Evolutionary conservation across 116 monocot species (phyloP).

Genomic region (Iris pallida): DNA sequence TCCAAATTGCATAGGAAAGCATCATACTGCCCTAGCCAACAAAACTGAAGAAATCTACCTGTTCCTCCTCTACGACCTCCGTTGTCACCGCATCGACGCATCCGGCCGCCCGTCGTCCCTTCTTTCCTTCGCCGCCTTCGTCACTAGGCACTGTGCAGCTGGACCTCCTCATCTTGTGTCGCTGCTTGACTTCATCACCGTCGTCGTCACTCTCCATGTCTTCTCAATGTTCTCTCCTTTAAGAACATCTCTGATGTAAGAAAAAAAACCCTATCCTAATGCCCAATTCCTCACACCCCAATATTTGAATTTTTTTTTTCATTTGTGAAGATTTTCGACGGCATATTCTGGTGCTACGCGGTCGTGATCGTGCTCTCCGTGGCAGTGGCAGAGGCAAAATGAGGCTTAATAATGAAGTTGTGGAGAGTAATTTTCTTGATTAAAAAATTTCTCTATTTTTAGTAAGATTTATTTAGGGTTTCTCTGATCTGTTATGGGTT

Average conservation of each 20-base stretch:
- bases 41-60: neutral
- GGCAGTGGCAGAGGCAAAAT: conserved; percentile 73
- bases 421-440: conserved; percentile 39
- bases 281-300: neutral
- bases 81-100: conserved; percentile 9
- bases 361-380: conserved; percentile 69
- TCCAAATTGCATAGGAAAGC: too few species aligned
- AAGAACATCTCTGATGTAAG: conserved; percentile 48
- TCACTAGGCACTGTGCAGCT: conserved; percentile 19
- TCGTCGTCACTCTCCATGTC: conserved; percentile 64
- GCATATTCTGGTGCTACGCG: conserved; percentile 94
- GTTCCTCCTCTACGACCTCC: neutral
- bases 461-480: neutral
- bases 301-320: conserved; percentile 4
- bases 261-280: neutral
- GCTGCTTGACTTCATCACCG: conserved; percentile 76
- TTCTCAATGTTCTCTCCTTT: conserved; percentile 60
- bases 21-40: too few species aligned
- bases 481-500: neutral
- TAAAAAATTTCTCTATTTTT: neutral
- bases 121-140: neutral
- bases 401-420: conserved; percentile 69
- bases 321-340: conserved; percentile 63
- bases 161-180: conserved; percentile 75
- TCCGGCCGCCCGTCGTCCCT: conserved; percentile 17